Evolutionary conservation across 2,329 filamentous ascomycete species (phyloP), one percentile per base, ranked within the genome.

Genomic region (Stemphylium lycopersici): DNA sequence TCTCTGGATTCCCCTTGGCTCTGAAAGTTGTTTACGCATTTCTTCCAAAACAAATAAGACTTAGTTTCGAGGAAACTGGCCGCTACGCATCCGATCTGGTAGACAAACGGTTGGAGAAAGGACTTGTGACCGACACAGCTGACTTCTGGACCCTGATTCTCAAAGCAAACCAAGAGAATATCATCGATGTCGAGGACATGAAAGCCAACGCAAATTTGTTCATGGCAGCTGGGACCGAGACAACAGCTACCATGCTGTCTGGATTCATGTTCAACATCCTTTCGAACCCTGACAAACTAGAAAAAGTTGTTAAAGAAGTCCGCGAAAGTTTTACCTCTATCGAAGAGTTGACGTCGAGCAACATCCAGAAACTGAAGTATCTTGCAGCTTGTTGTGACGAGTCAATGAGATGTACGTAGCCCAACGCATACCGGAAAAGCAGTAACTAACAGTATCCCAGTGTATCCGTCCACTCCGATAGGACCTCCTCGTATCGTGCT

Each of bases 341-440:
- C 2, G 46, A 41, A 6, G 29, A 41, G 5, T 11, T 48, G 0
- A 59, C 51, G 0, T 36, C 62, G 3, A 58, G 62, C 0, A 59
- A 67, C 20, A 58, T 73, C 20, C 59, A 60, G 1, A 46, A 61
- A 12, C 36, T 77, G 13, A 49, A 58, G 2, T 81, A 79, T 55
- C 58, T 81, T 7, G 62, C 72, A 37, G 79, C 78, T 1, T 77
- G 77, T 34, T 60, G 80, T 4, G 71, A 78, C 38, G 80, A 82
- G 66, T 74, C 69, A 0, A 61, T 81, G 3, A 65, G 80, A 20
- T 13, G 22, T 2, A 24, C 4, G 22, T 24, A 6, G 22, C 6
- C 6, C 6, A 24, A 24, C 6, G 6, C 22, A 24, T 6, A 7
- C 6, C 22, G 3, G 6, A 6, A 24, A 24, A 24, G 3, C 22